Evolutionary conservation across 148 eudicot species (phyloP).

Genomic region (Linanthus parryae): DNA sequence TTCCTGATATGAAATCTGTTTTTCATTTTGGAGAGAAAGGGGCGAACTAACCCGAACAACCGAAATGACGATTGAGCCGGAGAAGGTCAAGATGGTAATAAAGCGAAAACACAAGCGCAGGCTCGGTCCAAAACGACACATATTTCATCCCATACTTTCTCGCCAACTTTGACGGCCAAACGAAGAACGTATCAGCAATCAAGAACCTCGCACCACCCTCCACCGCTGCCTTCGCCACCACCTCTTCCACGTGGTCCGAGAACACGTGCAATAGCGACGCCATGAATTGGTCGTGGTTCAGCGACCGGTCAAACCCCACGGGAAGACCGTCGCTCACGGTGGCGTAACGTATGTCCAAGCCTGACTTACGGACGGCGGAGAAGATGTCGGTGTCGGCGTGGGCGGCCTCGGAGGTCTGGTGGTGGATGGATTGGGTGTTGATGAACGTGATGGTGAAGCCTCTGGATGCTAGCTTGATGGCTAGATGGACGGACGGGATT

Average conservation of each 20-base stretch:
- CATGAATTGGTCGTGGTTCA: slow-evolving; percentile 38
- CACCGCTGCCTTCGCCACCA: slow-evolving; percentile 18
- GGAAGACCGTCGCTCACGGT: slow-evolving; percentile 52
- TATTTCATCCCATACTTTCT: slow-evolving; percentile 42
- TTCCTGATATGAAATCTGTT: too few relatives aligned
- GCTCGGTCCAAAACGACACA: slow-evolving; percentile 71
- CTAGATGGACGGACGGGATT: slow-evolving; percentile 46
- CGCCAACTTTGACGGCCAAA: slow-evolving; percentile 53
- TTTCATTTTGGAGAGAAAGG: too few relatives aligned
- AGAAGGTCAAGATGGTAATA: slow-evolving; percentile 62
- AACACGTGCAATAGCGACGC: slow-evolving; percentile 40
- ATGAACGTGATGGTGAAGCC: slow-evolving; percentile 71
- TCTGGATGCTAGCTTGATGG: slow-evolving; percentile 54
- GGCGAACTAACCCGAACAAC: slow-evolving; percentile 39
- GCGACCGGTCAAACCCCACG: slow-evolving; percentile 23
- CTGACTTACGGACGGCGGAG: slow-evolving; percentile 23
- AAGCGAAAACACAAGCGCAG: slow-evolving; percentile 53
- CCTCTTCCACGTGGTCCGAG: slow-evolving; percentile 38
- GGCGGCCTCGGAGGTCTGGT: slow-evolving; percentile 24
- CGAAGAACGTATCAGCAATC: slow-evolving; percentile 62
- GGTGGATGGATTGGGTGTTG: slow-evolving; percentile 52
- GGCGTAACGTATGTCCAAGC: slow-evolving; percentile 45
- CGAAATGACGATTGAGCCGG: slow-evolving; percentile 50
- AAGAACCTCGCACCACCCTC: slow-evolving; percentile 24
- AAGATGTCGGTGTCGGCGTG: slow-evolving; percentile 26